Evolutionary conservation across 768 basidiomycete genomes (phyloP).

Genomic region (Calocera viscosa): DNA sequence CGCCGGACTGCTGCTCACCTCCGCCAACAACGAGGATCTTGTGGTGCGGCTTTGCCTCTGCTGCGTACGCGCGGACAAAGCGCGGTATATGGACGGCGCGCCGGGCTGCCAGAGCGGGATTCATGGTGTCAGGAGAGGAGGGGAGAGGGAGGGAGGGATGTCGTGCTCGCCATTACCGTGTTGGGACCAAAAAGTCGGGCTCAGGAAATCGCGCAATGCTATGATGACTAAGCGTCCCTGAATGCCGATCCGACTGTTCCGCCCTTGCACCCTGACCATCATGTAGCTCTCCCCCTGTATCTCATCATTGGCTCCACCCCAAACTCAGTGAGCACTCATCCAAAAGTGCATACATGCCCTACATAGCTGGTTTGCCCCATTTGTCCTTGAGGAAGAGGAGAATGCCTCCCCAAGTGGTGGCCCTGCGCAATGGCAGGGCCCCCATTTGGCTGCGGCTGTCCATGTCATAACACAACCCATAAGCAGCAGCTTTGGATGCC

Average conservation of each 20-base stretch:
- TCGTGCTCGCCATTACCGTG: not conserved
- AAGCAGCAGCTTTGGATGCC: no score
- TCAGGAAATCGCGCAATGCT: not conserved
- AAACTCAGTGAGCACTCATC: no score
- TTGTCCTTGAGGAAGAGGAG: no score
- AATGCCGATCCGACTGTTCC: not conserved
- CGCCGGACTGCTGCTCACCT: conserved; percentile 46
- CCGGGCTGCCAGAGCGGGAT: not conserved
- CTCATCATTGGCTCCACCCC: no score
- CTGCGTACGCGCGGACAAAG: not conserved
- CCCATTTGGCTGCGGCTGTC: no score
- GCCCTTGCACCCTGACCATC: no score
- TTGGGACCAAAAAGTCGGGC: not conserved
- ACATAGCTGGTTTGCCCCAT: no score
- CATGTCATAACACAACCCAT: no score
- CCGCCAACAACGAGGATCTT: conserved; percentile 80
- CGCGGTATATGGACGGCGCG: not conserved
- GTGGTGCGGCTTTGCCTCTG: conserved; percentile 40
- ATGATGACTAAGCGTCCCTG: conserved; percentile 7
- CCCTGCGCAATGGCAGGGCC: no score
- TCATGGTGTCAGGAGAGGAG: not conserved
- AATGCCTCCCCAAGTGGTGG: no score
- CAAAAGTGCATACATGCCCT: no score
- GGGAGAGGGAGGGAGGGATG: not conserved
- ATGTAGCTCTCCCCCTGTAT: no score